A percentile compares a stretch with the other conserved stretches of the same genome.
phyloP scores from a whole-genome alignment of 192 early-diverging fungal species.

The Lobosporangium transversale region DNA sequence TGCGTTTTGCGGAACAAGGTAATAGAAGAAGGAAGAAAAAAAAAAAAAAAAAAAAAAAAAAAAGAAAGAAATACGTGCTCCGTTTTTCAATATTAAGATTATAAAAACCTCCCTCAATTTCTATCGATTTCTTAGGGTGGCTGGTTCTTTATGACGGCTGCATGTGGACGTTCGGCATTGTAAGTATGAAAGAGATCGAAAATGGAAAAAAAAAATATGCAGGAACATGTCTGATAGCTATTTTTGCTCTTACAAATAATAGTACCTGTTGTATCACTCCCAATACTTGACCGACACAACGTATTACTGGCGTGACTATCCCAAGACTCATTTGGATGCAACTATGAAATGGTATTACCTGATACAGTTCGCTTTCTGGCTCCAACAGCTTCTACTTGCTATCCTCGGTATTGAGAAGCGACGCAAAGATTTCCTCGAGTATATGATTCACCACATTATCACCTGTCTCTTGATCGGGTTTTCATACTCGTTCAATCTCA shows the following conservation, averaged over 20 bases:
- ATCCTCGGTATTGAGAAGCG: conserved; percentile 69
- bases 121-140: conserved; percentile 65
- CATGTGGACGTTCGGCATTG: conserved; percentile 74
- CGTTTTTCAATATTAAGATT: not conserved
- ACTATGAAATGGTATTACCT: conserved; percentile 71
- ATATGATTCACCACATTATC: conserved; percentile 70
- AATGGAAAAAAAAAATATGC: not conserved
- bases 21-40: too few relatives aligned
- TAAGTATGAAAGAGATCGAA: conserved; percentile 59
- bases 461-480: conserved; percentile 66
- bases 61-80: too few relatives aligned
- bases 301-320: conserved; percentile 67
- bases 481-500: conserved; percentile 68
- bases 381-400: conserved; percentile 70
- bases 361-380: conserved; percentile 68
- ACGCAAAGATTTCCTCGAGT: conserved; percentile 67
- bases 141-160: conserved; percentile 71
- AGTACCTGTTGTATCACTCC: conserved; percentile 68
- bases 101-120: too few relatives aligned
- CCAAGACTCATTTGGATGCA: conserved; percentile 53
- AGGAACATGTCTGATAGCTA: not conserved
- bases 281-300: conserved; percentile 67
- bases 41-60: too few relatives aligned
- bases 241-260: not conserved
- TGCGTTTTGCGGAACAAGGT: conserved; percentile 78